Conservation (phyloP, 164 flowering plant species). For the Macadamia integrifolia region DNA sequence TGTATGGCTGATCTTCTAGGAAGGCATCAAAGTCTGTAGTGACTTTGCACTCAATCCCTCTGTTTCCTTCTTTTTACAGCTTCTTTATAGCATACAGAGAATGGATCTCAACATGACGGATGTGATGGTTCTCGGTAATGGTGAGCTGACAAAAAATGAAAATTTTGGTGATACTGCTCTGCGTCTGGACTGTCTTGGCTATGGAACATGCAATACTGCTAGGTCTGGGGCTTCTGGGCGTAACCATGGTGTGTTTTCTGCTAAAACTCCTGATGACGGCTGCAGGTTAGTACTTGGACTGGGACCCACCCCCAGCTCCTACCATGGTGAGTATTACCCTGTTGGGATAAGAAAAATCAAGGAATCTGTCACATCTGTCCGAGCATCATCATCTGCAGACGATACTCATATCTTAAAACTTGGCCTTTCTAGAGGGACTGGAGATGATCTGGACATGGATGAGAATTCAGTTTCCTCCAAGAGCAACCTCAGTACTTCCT, state of each 20-base stretch:
- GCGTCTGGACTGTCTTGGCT: constrained; percentile 39
- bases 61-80: background rate
- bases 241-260: constrained; percentile 4
- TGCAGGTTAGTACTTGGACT: constrained; percentile 57
- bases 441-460: background rate
- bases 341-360: constrained; percentile 9
- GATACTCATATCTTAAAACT: background rate
- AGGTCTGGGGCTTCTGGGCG: constrained; percentile 12
- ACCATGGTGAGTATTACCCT: constrained; percentile 11
- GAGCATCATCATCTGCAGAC: background rate
- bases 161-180: constrained; percentile 41
- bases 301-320: constrained; percentile 60
- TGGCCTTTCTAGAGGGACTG: constrained; percentile 4
- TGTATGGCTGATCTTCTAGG: constrained; percentile 3
- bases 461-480: background rate
- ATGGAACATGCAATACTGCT: constrained; percentile 23
- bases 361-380: background rate
- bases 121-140: constrained; percentile 13
- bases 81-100: background rate
- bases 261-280: constrained; percentile 39
- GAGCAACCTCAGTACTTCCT: background rate
- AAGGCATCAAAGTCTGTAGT: background rate
- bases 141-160: constrained; percentile 21
- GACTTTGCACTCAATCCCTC: background rate
- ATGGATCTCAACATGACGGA: constrained; percentile 39